Percentiles rank a stretch among this genome's conserved stretches.
phyloP scores from a whole-genome alignment of 345 rosid genomes.

The Cardamine chenopodiifolia region DNA sequence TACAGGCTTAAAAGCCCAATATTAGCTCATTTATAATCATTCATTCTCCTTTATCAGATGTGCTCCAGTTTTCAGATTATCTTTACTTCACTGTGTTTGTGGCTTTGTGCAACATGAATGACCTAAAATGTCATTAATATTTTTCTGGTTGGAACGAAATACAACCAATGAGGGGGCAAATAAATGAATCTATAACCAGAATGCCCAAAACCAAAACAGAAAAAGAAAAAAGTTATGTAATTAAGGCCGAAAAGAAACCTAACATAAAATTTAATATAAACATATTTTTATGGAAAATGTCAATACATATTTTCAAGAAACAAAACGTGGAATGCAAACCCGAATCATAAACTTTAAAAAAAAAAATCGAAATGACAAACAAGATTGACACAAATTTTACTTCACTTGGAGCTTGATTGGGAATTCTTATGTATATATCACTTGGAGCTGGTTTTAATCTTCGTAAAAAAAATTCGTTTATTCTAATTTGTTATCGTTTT shows the following conservation, averaged over 20 bases:
- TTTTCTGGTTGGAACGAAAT: not conserved
- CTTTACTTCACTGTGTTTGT: not conserved
- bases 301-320: not conserved
- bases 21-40: not conserved
- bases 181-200: not conserved
- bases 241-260: no score
- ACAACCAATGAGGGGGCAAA: not conserved
- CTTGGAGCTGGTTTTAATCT: no score
- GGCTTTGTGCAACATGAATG: not conserved
- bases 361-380: not conserved
- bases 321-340: not conserved
- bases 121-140: not conserved
- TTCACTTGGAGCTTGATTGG: not conserved
- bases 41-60: not conserved
- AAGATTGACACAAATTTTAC: not conserved
- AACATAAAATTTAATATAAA: not conserved
- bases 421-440: not conserved
- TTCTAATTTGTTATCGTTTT: no score
- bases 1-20: not conserved
- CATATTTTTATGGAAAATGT: not conserved
- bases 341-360: not conserved
- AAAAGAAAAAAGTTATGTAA: not conserved
- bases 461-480: no score
- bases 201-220: not conserved
- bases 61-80: not conserved